phyloP scores from a whole-genome alignment of 495 filamentous ascomycete species.

The Hyaloscypha bicolor region DNA sequence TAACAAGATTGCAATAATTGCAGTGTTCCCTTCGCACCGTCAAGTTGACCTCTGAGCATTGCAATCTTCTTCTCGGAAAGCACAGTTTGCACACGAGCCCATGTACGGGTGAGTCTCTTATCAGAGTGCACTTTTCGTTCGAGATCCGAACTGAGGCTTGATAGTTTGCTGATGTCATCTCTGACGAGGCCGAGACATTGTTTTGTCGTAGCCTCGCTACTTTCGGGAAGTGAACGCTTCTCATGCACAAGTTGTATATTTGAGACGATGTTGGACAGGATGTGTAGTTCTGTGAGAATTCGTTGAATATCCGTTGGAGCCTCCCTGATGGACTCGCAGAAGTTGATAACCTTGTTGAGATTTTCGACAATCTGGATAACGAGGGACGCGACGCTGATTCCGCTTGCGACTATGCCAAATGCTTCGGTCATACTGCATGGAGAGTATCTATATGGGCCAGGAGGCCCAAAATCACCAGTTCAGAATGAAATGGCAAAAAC shows the following conservation, averaged over 20 bases:
- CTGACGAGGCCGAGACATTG: constrained; percentile 6
- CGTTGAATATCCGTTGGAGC: constrained; percentile 12
- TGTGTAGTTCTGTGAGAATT: constrained; percentile 3
- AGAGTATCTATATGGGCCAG: constrained; percentile 3
- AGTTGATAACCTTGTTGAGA: constrained; percentile 11
- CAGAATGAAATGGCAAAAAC: too few relatives aligned
- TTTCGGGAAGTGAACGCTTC: constrained; percentile 11
- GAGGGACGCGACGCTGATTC: constrained; percentile 10
- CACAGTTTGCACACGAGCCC: constrained; percentile 14
- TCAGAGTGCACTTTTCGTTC: constrained; percentile 11
- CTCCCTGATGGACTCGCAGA: constrained; percentile 6
- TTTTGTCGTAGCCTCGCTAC: constrained; percentile 7
- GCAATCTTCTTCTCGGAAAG: constrained; percentile 16
- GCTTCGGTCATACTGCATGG: constrained; percentile 8
- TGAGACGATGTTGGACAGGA: neutral
- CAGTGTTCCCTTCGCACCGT: neutral
- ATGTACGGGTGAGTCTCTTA: constrained; percentile 8
- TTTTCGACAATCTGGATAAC: constrained; percentile 17
- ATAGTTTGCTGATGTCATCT: constrained; percentile 14
- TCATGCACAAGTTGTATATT: constrained; percentile 8
- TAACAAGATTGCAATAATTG: constrained; percentile 10
- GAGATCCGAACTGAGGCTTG: constrained; percentile 8
- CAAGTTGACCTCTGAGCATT: constrained; percentile 8
- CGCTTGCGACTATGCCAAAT: constrained; percentile 9
- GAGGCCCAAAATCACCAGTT: too few relatives aligned